These are phyloP conservation scores for Platismatia glauca DNA, from an alignment of 495 filamentous ascomycete genomes.

Conservation along the genomic window DNA sequence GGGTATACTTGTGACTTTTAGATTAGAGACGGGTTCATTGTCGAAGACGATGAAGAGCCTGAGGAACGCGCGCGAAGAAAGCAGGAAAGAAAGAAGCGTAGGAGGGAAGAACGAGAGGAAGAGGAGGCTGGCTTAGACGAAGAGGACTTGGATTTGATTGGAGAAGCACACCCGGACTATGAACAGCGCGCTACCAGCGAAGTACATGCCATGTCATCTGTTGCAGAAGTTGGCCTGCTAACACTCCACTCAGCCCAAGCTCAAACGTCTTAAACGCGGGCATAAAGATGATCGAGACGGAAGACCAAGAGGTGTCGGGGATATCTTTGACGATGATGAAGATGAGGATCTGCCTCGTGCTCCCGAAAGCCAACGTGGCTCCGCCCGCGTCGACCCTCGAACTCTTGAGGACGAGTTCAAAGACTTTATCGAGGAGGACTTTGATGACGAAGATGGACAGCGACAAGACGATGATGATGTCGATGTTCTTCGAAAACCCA, in stretches of 20 bases:
- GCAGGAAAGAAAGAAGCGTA: constrained; percentile 59
- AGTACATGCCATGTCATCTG: constrained; percentile 36
- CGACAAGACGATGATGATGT: constrained; percentile 73
- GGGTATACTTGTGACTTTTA: constrained; percentile 26
- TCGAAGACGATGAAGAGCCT: constrained; percentile 82
- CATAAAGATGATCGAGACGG: constrained; percentile 61
- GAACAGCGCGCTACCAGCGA: constrained; percentile 54
- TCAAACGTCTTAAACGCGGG: constrained; percentile 91
- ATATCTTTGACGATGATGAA: constrained; percentile 96
- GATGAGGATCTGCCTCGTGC: constrained; percentile 50
- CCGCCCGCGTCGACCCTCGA: constrained; percentile 37
- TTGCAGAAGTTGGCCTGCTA: constrained; percentile 1
- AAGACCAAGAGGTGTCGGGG: constrained; percentile 62
- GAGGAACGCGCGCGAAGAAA: constrained; percentile 55
- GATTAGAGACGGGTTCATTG: constrained; percentile 92
- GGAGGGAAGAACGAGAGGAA: constrained; percentile 61
- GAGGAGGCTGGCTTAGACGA: constrained; percentile 89
- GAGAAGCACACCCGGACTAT: constrained; percentile 61
- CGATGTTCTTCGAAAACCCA: constrained; percentile 67
- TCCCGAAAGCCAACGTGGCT: constrained; percentile 26
- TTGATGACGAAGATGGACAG: constrained; percentile 76
- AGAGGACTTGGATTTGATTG: constrained; percentile 93
- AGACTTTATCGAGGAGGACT: constrained; percentile 96
- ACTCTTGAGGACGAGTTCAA: constrained; percentile 77
- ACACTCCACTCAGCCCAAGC: constrained; percentile 56